A percentile compares a stretch with the other conserved stretches of the same genome.
Evolutionary conservation across 2,329 filamentous ascomycete species (phyloP).

Genomic region (Reticulascus tulasneorum): DNA sequence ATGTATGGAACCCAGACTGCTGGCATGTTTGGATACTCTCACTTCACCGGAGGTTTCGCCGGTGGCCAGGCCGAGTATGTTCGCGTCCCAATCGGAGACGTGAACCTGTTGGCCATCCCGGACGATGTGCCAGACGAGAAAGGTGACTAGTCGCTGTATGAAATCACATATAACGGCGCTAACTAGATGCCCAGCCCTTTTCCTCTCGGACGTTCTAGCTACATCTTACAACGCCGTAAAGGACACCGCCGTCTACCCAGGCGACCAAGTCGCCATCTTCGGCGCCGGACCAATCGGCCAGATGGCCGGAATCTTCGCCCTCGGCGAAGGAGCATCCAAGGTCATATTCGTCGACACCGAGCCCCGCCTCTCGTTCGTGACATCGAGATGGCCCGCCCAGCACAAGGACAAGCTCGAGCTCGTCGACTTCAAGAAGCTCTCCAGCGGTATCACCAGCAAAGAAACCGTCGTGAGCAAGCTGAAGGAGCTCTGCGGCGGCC

Average conservation of each 20-base stretch:
- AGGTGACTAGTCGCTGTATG: conserved; percentile 34
- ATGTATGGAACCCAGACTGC: conserved; percentile 78
- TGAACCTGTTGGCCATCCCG: conserved; percentile 77
- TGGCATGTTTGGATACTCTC: conserved; percentile 69
- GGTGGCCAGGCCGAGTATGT: conserved; percentile 87
- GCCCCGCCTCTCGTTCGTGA: conserved; percentile 65
- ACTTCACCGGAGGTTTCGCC: conserved; percentile 82
- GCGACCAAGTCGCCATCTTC: conserved; percentile 76
- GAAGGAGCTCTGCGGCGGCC: conserved; percentile 68
- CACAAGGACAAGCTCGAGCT: conserved; percentile 56
- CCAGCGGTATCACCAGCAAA: conserved; percentile 52
- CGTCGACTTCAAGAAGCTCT: conserved; percentile 62
- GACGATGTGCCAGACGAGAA: conserved; percentile 81
- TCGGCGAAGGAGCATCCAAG: conserved; percentile 68
- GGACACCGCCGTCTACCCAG: conserved; percentile 75
- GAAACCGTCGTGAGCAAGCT: conserved; percentile 65
- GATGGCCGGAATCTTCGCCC: conserved; percentile 73
- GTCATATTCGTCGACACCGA: conserved; percentile 78
- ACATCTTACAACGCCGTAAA: conserved; percentile 81
- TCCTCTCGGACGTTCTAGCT: conserved; percentile 73
- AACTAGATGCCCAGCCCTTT: conserved; percentile 45
- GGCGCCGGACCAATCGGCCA: conserved; percentile 86
- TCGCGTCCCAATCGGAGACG: conserved; percentile 73
- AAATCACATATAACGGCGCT: conserved; percentile 6
- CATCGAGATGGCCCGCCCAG: conserved; percentile 51